Evolutionary conservation across 768 basidiomycete species (phyloP), one percentile per base, ranked within the genome.

Genomic region (Mycena capillaripes): DNA sequence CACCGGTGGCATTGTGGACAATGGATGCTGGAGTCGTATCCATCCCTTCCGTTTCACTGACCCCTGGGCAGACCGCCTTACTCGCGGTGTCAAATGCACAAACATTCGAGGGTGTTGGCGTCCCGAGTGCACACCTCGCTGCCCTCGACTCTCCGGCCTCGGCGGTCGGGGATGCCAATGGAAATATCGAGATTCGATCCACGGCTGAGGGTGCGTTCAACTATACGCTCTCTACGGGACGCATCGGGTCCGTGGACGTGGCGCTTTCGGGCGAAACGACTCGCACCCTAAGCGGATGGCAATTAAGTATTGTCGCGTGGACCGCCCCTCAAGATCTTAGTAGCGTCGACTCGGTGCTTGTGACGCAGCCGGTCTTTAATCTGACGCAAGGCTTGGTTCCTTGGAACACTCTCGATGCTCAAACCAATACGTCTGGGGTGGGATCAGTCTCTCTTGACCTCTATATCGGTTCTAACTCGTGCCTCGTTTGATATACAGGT

Each of bases 381-480:
- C 70, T 75, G 19, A 75, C 61, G 1, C 59, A 64, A 27, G n/a
- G n/a, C n/a, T 48, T 75, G 16, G 71, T 75, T 21, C 71, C 74
- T 32, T 75, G 74, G 74, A 62, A 61, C 21, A 17, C 40, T 7
- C 66, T 75, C 44, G 56, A 29, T 16, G 74, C 70, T 0, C 60
- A 69, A n/a, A 60, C 42, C 1, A 72, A 75, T 36, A 61, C 69
- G 16, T 75, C 74, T 10, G 71, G 74, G 11, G 74, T 75, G n/a
- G n/a, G n/a, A n/a, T n/a, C n/a, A n/a, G n/a, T n/a, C n/a, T n/a
- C n/a, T n/a, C n/a, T n/a, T n/a, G n/a, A n/a, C n/a, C n/a, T n/a
- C n/a, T n/a, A n/a, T n/a, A n/a, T n/a, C n/a, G n/a, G n/a, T n/a
- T n/a, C n/a, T n/a, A n/a, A n/a, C n/a, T n/a, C n/a, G n/a, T n/a